Evolutionary conservation across 768 basidiomycete genomes (phyloP).

Genomic region (Clathrus columnatus): DNA sequence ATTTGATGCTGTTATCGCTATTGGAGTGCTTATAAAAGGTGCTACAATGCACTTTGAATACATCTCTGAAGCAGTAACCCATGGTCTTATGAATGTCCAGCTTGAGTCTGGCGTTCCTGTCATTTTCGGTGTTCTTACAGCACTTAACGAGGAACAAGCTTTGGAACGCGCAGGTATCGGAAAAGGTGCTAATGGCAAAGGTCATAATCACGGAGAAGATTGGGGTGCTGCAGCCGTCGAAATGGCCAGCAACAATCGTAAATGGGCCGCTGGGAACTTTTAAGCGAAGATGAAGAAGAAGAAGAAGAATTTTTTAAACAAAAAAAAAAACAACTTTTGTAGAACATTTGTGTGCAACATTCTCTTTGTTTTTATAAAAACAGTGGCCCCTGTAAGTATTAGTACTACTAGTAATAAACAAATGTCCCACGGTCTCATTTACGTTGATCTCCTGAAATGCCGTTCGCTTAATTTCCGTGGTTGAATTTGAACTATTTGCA

Average conservation of each 20-base stretch:
- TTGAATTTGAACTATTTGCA: conserved; percentile 19
- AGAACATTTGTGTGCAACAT: not conserved
- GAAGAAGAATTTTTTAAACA: too few species aligned
- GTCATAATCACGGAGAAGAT: conserved; percentile 97
- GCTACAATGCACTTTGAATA: conserved; percentile 99
- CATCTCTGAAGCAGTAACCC: conserved; percentile 89
- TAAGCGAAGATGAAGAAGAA: conserved; percentile 13
- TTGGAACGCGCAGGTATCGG: conserved; percentile 89
- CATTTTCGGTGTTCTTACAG: conserved; percentile 94
- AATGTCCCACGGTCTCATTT: not conserved
- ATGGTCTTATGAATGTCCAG: conserved; percentile 91
- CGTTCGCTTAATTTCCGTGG: not conserved
- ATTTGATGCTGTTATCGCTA: conserved; percentile 93
- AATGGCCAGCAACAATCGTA: conserved; percentile 61
- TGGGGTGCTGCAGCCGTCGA: conserved; percentile 98
- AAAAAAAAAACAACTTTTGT: not conserved
- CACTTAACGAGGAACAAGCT: conserved; percentile 88
- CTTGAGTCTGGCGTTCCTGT: conserved; percentile 90
- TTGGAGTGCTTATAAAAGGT: conserved; percentile 97
- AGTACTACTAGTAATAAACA: not conserved
- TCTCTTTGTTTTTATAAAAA: too few species aligned
- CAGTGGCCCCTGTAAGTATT: too few species aligned
- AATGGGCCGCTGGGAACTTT: conserved; percentile 68
- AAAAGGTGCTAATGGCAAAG: conserved; percentile 49
- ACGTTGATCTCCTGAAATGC: not conserved